A percentile compares a stretch with the other conserved stretches of the same genome.
Conservation (phyloP, 768 basidiomycete species). For the Strobilomyces echinocephalus region DNA sequence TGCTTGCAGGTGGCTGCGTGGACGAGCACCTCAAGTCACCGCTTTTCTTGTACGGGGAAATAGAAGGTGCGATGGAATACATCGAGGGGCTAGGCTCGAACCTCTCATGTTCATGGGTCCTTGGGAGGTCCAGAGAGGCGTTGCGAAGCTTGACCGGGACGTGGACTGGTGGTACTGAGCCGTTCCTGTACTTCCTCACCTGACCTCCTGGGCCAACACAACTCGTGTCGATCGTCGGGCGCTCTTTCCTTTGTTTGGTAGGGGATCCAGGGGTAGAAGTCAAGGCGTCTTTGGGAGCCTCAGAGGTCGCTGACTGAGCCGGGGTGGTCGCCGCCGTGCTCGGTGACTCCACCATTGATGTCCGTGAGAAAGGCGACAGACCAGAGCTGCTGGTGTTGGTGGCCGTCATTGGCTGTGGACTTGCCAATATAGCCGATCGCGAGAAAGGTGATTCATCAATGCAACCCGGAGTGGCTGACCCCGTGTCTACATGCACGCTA, state of each 20-base stretch:
- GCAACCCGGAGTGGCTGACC: slow-evolving; percentile 19
- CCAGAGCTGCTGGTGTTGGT: slow-evolving; percentile 23
- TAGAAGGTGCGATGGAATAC: slow-evolving; percentile 29
- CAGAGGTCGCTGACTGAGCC: slow-evolving; percentile 21
- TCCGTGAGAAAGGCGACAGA: slow-evolving; percentile 29
- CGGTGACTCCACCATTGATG: slow-evolving; percentile 22
- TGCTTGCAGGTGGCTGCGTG: slow-evolving; percentile 24
- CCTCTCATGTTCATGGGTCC: slow-evolving; percentile 19
- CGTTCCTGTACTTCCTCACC: slow-evolving; percentile 29
- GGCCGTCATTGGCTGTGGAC: slow-evolving; percentile 22
- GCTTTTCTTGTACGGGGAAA: slow-evolving; percentile 24
- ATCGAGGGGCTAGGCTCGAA: slow-evolving; percentile 28
- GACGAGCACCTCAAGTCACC: slow-evolving; percentile 21
- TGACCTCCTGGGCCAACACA: slow-evolving; percentile 30
- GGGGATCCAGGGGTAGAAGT: slow-evolving; percentile 13
- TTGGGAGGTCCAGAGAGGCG: slow-evolving; percentile 29
- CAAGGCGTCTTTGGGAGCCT: slow-evolving; percentile 10
- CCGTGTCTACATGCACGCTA: slow-evolving; percentile 29
- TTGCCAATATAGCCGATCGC: slow-evolving; percentile 18
- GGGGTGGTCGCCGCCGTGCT: slow-evolving; percentile 27
- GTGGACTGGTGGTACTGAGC: slow-evolving; percentile 30
- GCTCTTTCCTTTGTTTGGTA: slow-evolving; percentile 25
- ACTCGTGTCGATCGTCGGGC: slow-evolving; percentile 31
- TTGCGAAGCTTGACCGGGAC: slow-evolving; percentile 28
- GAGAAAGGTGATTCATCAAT: slow-evolving; percentile 19